Evolutionary conservation across 2,329 filamentous ascomycete species (phyloP), one percentile per base, ranked within the genome.

Genomic region (Thielaviopsis populi): DNA sequence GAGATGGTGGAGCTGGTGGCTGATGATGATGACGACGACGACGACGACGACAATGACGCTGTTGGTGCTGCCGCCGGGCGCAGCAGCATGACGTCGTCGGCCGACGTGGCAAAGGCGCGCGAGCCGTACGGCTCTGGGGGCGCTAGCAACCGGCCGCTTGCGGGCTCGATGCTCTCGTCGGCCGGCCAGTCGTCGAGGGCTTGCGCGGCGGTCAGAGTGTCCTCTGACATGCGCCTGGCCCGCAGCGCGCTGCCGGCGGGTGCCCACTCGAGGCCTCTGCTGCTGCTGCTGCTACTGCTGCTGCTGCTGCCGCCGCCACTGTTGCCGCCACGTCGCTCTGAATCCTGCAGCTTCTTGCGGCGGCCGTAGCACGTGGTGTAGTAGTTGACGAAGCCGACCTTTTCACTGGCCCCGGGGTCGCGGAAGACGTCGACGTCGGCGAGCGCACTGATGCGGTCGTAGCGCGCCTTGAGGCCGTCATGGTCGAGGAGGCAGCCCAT

Each of bases 351-450:
- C 22, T 50, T 50, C 11, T 50, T 50, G 53, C 15, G 79, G 65
- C 83, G 79, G 2, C 91, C 91, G 10, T 87, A 86, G 68, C 88
- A 91, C n/a, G 88, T 81, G 0, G 91, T 95, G 71, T 92, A 96
- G 72, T 95, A 96, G 71, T 96, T 96, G 65, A 89, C 79, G 69
- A 96, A 96, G 17, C 90, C 81, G 11, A 94, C 82, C 62, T 86
- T 78, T 66, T 1, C 65, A 66, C 13, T 61, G 43, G 64, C 65
- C 33, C 19, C 68, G 56, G 67, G 63, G 54, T 69, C 67, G 60
- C 70, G 73, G 1, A 80, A 69, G 67, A 86, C 83, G 19, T 88
- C 81, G 3, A 84, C 76, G 70, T 88, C 85, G 71, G 95, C 90
- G 10, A 95, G 75, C 1, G 79, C 81, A 63, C 88, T 81, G 30